Evolutionary conservation across 768 basidiomycete species (phyloP), one percentile per base, ranked within the genome.

Genomic region (Lentinula guzmanii): DNA sequence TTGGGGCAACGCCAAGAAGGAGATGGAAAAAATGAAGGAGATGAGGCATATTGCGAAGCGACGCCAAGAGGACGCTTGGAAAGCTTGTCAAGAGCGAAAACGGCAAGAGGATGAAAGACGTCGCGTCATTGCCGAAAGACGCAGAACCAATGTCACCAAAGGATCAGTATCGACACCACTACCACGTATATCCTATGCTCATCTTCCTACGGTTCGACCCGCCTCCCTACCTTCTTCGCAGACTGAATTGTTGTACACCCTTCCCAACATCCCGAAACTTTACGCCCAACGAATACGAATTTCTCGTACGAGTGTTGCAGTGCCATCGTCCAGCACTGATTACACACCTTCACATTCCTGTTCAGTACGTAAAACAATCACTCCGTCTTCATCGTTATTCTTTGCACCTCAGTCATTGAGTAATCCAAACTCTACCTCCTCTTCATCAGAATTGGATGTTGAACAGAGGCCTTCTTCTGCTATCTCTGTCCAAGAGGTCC

Each of bases 401-500:
- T 48, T 48, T 1, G 18, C 50, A 43, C 48, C 33, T 21, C 21
- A 39, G 18, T 41, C 21, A 5, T 11, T 48, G 7, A 11, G 11
- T 35, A 13, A 33, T 41, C 11, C 24, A 9, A 28, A 11, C 18
- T 21, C 39, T 18, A 10, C 35, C 16, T 39, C 54, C 4, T 41
- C 24, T 28, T 28, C 54, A 10, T 55, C 18, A 4, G 28, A 33
- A 10, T 51, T 1, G 31, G 53, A 54, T 54, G 53, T 18, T 37
- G 33, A n/a, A 28, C 24, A 43, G 6, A 34, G 15, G 18, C 15
- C 3, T 28, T 34, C 39, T 21, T 13, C 56, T 24, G 9, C 63
- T 37, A 74, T 80, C 15, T 66, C 74, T 4, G 79, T 80, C 65
- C 68, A 74, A 58, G 75, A 78, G 41, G 79, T 80, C 56, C 63